Conservation (phyloP, 2,329 filamentous ascomycete species). For the Penicillium sp. region DNA sequence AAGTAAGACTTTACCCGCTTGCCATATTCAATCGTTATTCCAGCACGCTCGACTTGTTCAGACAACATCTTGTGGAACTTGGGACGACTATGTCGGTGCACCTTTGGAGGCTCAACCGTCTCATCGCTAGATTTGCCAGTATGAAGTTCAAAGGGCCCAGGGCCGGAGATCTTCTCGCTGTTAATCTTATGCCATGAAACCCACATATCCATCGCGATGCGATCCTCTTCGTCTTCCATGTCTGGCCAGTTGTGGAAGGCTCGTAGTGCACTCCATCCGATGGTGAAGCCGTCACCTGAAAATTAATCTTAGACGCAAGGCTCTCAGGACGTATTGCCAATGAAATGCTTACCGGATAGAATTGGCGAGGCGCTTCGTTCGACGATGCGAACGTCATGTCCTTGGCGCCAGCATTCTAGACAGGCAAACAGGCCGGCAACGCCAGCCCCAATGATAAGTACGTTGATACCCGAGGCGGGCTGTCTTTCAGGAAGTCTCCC, state of each 20-base stretch:
- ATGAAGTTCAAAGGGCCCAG: slow-evolving; percentile 10
- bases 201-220: slow-evolving; percentile 1
- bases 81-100: slow-evolving; percentile 17
- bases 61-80: slow-evolving; percentile 19
- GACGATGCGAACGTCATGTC: slow-evolving; percentile 27
- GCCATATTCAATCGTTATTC: slow-evolving; percentile 19
- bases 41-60: slow-evolving; percentile 15
- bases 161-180: slow-evolving; percentile 18
- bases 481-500: slow-evolving; percentile 5
- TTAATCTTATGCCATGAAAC: slow-evolving; percentile 22
- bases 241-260: slow-evolving; percentile 20
- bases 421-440: slow-evolving; percentile 26
- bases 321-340: neutral
- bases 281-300: slow-evolving; percentile 24
- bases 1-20: slow-evolving; percentile 14
- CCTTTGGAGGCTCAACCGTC: slow-evolving; percentile 1
- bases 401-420: slow-evolving; percentile 30
- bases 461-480: slow-evolving; percentile 17
- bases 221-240: slow-evolving; percentile 13
- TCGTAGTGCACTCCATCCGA: slow-evolving; percentile 13
- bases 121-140: neutral
- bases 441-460: slow-evolving; percentile 28
- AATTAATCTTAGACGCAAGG: neutral
- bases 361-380: slow-evolving; percentile 15
- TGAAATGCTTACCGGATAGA: neutral